Evolutionary conservation across 257 asterid genomes (phyloP), one percentile per base, ranked within the genome.

Genomic region (Solanum lignicaule): DNA sequence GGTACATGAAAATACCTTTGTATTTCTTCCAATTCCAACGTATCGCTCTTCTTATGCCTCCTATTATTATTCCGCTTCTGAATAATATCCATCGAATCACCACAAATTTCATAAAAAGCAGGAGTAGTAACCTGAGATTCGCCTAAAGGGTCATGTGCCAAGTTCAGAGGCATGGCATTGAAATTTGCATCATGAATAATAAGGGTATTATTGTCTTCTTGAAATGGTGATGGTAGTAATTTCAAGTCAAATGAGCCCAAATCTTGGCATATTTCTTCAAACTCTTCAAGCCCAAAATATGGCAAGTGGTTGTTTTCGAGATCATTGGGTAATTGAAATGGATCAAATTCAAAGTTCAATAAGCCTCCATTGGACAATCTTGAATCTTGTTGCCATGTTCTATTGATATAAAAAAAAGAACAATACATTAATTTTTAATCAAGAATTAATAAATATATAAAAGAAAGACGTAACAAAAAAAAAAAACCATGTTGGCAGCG

Each of bases 1-100:
- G 98, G 98, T 33, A 92, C 89, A 74, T 94, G 93, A 20, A 96
- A 95, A 88, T 92, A 93, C 88, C 93, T 95, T 11, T 93, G 94
- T 25, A 96, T 94, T 83, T 96, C 96, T 4, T 93, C 97, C 87
- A 94, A 79, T 46, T 90, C 90, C 27, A 96, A 88, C 0, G 89
- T 60, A 0, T 90, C 89, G 1, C 94, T 90, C 84, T 91, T 93
- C 71, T 89, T 91, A 84, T 89, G 58, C 91, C 91, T 93, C 75
- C 88, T 86, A 21, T 74, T 74, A 29, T 39, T 84, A 1, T 20
- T 69, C 1, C 32, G 86, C 66, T 31, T 31, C 25, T 3, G 12
- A 29, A 29, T 18, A 29, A 82, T 27, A n/a, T 81, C 85, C 18
- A 18, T 81, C 6, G 66, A 18, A 1, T 27, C 43, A 16, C 20